phyloP scores from a whole-genome alignment of 768 basidiomycete genomes.

The Auricularia sp. region DNA sequence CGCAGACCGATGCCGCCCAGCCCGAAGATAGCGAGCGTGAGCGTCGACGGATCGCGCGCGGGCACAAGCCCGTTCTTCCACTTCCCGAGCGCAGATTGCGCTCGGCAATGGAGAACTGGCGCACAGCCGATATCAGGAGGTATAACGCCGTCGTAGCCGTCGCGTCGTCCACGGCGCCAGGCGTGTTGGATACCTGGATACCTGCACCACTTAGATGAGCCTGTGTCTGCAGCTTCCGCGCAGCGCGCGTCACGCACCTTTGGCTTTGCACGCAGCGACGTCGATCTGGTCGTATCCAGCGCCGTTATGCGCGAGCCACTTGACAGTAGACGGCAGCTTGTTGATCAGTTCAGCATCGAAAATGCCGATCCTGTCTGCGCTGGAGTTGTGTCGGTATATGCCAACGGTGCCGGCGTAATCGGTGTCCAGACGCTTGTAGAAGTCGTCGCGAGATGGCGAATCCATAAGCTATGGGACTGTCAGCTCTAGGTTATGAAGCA shows the following conservation, averaged over 20 bases:
- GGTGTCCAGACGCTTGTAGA: conserved; percentile 51
- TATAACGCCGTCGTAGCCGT: conserved; percentile 85
- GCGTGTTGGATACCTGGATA: conserved; percentile 79
- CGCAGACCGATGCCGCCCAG: conserved; percentile 69
- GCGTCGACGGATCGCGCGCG: conserved; percentile 53
- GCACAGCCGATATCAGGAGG: conserved; percentile 66
- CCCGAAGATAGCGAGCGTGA: conserved; percentile 64
- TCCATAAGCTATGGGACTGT: conserved; percentile 34
- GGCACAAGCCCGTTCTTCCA: conserved; percentile 52
- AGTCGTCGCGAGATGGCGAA: conserved; percentile 54
- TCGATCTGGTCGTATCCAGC: conserved; percentile 90
- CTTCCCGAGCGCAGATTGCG: conserved; percentile 38
- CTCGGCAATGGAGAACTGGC: conserved; percentile 63
- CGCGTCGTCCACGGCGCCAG: conserved; percentile 81
- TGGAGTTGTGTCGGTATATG: conserved; percentile 71
- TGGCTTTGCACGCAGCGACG: conserved; percentile 57
- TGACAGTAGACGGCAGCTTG: conserved; percentile 54
- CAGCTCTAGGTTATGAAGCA: neutral
- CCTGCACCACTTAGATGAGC: conserved; percentile 28
- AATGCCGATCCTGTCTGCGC: conserved; percentile 53
- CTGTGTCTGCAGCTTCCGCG: neutral
- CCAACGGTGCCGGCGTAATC: conserved; percentile 65
- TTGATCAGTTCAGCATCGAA: conserved; percentile 74
- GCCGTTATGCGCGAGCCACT: conserved; percentile 88
- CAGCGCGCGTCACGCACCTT: conserved; percentile 35